Conservation (phyloP, 352 stramenopile genomes). For the Phytophthora nicotianae region DNA sequence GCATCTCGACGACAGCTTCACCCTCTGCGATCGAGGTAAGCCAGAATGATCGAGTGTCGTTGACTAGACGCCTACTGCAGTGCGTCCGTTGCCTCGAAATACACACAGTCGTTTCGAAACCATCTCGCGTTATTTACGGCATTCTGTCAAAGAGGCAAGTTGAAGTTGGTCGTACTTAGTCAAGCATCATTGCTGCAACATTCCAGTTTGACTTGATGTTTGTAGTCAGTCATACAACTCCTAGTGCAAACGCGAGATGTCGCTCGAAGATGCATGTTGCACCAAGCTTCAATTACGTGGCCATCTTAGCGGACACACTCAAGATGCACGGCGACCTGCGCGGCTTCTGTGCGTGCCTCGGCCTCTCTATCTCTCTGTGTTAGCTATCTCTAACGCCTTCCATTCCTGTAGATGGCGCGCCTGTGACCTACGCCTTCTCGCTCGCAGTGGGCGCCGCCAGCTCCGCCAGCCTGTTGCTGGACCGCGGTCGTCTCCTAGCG, state of each 20-base stretch:
- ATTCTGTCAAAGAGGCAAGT: slow-evolving; percentile 11
- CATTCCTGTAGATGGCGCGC: slow-evolving; percentile 61
- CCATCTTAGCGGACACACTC: slow-evolving; percentile 1
- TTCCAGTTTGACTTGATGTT: not conserved
- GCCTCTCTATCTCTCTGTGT: slow-evolving; percentile 22
- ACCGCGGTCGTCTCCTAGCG: slow-evolving; percentile 52
- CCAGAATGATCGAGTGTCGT: slow-evolving; percentile 1
- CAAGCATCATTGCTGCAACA: slow-evolving; percentile 5
- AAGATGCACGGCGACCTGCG: slow-evolving; percentile 79
- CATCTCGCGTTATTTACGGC: not conserved
- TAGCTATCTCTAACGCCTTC: not conserved
- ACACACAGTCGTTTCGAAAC: slow-evolving; percentile 29
- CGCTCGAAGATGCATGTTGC: not conserved
- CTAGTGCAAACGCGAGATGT: not conserved
- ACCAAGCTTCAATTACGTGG: slow-evolving; percentile 25
- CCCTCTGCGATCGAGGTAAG: slow-evolving; percentile 11
- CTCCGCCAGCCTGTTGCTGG: slow-evolving; percentile 68
- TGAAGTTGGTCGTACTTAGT: slow-evolving; percentile 32
- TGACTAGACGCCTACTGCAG: not conserved
- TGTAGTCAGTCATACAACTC: not conserved
- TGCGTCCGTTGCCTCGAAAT: slow-evolving; percentile 4
- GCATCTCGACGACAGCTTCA: slow-evolving; percentile 18
- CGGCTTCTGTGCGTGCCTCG: slow-evolving; percentile 72
- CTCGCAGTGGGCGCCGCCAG: slow-evolving; percentile 70
- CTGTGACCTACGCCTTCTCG: slow-evolving; percentile 80